A percentile compares a stretch with the other conserved stretches of the same genome.
phyloP scores from a whole-genome alignment of 1,284 basidiomycete species.

The Irpex lacteus region DNA sequence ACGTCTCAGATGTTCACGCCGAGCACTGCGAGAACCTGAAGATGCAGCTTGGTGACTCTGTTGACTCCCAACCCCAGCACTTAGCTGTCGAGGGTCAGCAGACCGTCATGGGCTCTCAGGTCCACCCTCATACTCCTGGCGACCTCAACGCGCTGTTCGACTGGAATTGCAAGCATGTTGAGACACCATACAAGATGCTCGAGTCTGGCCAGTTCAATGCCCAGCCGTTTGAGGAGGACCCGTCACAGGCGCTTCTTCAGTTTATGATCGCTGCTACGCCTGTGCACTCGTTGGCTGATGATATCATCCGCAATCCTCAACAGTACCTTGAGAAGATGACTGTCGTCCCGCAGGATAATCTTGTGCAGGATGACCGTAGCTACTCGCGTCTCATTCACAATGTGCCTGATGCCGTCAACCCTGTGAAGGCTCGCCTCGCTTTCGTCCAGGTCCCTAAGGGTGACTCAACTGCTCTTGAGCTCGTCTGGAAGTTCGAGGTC shows the following conservation, averaged over 20 bases:
- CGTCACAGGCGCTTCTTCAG: conserved; percentile 59
- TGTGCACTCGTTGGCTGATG: conserved; percentile 41
- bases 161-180: conserved; percentile 55
- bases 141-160: conserved; percentile 43
- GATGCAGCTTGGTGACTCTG: conserved; percentile 34
- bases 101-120: conserved; percentile 32
- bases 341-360: conserved; percentile 36
- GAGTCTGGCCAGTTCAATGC: conserved; percentile 14
- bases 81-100: conserved; percentile 32
- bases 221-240: conserved; percentile 33
- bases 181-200: conserved; percentile 32
- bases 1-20: conserved; percentile 44
- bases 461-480: conserved; percentile 51
- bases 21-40: conserved; percentile 54
- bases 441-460: conserved; percentile 72
- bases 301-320: conserved; percentile 52
- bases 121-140: conserved; percentile 24
- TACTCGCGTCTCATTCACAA: background rate
- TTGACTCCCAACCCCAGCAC: conserved; percentile 19
- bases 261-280: conserved; percentile 80
- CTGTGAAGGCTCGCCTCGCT: conserved; percentile 69
- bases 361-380: conserved; percentile 2
- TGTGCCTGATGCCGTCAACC: conserved; percentile 70
- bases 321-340: conserved; percentile 49
- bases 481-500: conserved; percentile 82